phyloP scores from a whole-genome alignment of 345 rosid genomes.

The Anacardium occidentale region DNA sequence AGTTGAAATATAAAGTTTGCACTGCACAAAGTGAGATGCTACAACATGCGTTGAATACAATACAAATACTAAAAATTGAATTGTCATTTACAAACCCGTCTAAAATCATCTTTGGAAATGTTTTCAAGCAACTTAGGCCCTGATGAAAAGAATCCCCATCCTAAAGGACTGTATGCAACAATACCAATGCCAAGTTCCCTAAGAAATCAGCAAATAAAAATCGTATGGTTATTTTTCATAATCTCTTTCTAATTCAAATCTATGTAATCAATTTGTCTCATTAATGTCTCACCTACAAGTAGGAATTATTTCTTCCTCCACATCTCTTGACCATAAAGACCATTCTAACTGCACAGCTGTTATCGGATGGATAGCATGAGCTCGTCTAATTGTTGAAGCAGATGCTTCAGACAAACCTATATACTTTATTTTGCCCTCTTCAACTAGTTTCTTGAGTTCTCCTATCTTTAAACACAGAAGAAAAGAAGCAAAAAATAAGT shows the following conservation, averaged over 20 bases:
- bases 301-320: conserved; percentile 59
- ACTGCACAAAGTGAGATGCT: no score
- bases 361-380: conserved; percentile 74
- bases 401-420: conserved; percentile 75
- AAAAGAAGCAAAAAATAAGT: not conserved
- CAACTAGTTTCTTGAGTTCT: conserved; percentile 70
- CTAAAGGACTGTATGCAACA: conserved; percentile 70
- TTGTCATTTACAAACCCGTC: conserved; percentile 36
- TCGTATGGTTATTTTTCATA: not conserved
- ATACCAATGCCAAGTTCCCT: conserved; percentile 81
- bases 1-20: not conserved
- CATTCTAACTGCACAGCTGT: conserved; percentile 73
- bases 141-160: conserved; percentile 59
- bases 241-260: not conserved
- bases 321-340: conserved; percentile 84
- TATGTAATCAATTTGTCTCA: conserved; percentile 11
- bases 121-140: conserved; percentile 58
- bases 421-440: conserved; percentile 75
- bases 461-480: conserved; percentile 32
- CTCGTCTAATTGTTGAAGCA: conserved; percentile 75
- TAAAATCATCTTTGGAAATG: conserved; percentile 35
- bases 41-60: not conserved
- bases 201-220: not conserved
- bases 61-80: not conserved
- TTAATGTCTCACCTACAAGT: conserved; percentile 32